A percentile compares a stretch with the other conserved stretches of the same genome.
Evolutionary conservation across 768 basidiomycete genomes (phyloP).

Genomic region (Trametes meyenii): DNA sequence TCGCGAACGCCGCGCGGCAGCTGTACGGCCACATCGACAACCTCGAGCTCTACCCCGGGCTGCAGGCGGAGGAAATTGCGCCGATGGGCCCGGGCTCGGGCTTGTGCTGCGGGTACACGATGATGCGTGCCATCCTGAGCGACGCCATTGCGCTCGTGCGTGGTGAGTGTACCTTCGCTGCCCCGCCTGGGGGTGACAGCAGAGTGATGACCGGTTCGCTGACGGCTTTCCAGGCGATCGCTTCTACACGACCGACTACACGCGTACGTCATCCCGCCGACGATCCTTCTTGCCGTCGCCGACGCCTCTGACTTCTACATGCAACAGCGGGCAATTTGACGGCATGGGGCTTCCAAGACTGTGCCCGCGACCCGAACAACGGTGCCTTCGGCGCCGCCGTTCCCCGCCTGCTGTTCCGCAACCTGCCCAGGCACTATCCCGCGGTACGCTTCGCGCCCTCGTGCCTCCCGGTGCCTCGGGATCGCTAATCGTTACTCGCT

Average conservation of each 20-base stretch:
- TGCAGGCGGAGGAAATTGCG: slow-evolving; percentile 23
- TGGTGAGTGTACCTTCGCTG: slow-evolving; percentile 10
- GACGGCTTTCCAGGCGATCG: slow-evolving; percentile 57
- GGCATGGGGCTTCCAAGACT: slow-evolving; percentile 78
- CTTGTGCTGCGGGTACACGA: slow-evolving; percentile 81
- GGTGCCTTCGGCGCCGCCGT: slow-evolving; percentile 80
- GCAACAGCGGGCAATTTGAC: slow-evolving; percentile 71
- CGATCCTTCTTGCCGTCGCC: not conserved
- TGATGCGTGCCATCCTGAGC: slow-evolving; percentile 80
- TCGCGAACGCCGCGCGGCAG: slow-evolving; percentile 59
- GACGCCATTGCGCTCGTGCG: slow-evolving; percentile 77
- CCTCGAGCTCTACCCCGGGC: slow-evolving; percentile 71
- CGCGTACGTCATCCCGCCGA: slow-evolving; percentile 51
- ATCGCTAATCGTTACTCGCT: not conserved
- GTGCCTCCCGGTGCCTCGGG: not conserved
- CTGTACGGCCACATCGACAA: slow-evolving; percentile 77
- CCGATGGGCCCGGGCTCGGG: slow-evolving; percentile 66
- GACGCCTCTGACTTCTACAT: not conserved
- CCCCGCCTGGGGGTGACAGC: not conserved
- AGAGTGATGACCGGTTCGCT: not conserved
- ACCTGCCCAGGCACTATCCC: slow-evolving; percentile 70
- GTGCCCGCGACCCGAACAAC: slow-evolving; percentile 61
- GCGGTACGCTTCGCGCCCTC: slow-evolving; percentile 31
- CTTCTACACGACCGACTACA: slow-evolving; percentile 76
- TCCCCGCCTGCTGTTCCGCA: slow-evolving; percentile 70